Evolutionary conservation across 2,329 filamentous ascomycete species (phyloP), one percentile per base, ranked within the genome.

Genomic region (Neospermospora avenae): DNA sequence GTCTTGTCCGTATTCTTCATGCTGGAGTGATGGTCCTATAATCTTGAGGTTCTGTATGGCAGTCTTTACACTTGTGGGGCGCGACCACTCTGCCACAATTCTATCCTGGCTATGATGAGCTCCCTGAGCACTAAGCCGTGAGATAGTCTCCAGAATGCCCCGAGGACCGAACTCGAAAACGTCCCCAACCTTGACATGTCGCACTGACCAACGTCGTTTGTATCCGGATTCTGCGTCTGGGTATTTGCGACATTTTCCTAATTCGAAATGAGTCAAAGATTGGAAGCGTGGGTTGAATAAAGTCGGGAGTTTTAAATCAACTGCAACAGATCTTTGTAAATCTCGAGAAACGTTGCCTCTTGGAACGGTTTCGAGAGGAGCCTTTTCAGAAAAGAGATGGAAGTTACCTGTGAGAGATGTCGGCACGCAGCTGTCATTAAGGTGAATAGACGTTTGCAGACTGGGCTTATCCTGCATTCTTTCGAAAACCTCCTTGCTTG

Each of bases 361-460:
- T 34, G 20, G 16, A 18, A 24, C 22, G 31, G 25, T 24, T n/a
- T 49, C 45, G 31, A 28, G 13, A 49, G 22, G 5, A 49, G 31
- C 22, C 11, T 7, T 42, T n/a, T 18, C 39, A 42, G 3, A n/a
- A 18, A 5, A 42, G 22, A 18, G 22, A 16, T 49, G 4, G 22
- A 49, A 34, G 22, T 49, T 14, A 28, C 45, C 45, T 49, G 25
- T 22, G 3, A 61, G 35, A 41, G 59, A 57, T 14, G 37, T 28
- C 6, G 59, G 59, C 34, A 57, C 37, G 35, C 39, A 54, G 8
- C 5, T 14, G 16, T 48, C 14, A 22, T 61, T 57, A 25, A 61
- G 35, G 8, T 53, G 35, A 16, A 52, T 24, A 1, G 59, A 39
- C 20, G 59, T 61, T 28, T 61, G 18, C n/a, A 61, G 48, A n/a